Evolutionary conservation across 257 asterid genomes (phyloP).

Genomic region (Solanum verrucosum): DNA sequence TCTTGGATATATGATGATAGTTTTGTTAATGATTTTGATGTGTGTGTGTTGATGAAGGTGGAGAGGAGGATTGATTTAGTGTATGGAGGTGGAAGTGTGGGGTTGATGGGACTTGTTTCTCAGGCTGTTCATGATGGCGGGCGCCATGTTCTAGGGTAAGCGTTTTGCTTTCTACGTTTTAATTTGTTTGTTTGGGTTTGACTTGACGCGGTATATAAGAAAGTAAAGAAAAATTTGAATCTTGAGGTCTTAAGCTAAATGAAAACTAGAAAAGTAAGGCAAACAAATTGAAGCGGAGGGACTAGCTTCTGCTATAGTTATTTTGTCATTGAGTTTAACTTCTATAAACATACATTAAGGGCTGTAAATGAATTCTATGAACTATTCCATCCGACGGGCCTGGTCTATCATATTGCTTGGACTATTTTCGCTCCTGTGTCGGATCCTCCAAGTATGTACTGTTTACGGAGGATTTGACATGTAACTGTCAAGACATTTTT

Average conservation of each 20-base stretch:
- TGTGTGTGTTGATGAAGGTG: constrained; percentile 43
- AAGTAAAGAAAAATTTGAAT: neutral
- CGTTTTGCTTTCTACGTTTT: neutral
- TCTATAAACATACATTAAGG: too few relatives aligned
- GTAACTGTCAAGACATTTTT: neutral
- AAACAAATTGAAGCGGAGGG: too few relatives aligned
- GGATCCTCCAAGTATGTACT: neutral
- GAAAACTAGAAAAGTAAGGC: neutral
- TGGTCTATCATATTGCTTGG: neutral
- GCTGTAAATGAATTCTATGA: too few relatives aligned
- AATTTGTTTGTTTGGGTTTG: neutral
- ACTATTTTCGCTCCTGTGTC: neutral
- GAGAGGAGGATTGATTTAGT: constrained; percentile 91
- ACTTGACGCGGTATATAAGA: neutral
- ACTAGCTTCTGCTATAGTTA: neutral
- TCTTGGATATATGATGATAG: neutral
- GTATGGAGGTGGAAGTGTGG: constrained; percentile 99
- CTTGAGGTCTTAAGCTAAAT: neutral
- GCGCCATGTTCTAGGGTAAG: constrained; percentile 94
- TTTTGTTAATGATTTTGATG: constrained; percentile 19
- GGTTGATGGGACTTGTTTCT: constrained; percentile 98
- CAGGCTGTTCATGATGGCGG: constrained; percentile 99
- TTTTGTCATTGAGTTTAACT: neutral
- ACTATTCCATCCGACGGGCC: neutral
- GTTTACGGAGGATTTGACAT: neutral